Base-by-base conservation (phyloP, 2,329 filamentous ascomycete species). In the Cladobotryum mycophilum region DNA sequence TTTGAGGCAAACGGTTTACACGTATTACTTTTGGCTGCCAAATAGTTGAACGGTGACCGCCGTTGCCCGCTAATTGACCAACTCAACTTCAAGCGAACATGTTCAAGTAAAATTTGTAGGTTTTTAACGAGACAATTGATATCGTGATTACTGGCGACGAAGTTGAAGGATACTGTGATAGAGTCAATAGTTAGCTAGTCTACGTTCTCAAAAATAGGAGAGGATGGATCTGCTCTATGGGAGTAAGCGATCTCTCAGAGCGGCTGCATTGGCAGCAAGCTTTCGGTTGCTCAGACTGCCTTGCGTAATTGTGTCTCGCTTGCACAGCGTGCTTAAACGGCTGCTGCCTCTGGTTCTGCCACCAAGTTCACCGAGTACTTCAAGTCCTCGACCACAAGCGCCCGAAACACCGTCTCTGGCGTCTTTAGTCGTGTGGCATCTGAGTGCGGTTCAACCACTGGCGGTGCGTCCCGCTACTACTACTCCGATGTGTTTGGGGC, bases 361-460 rank as follows among this genome's bases (percentile, higher is more conserved):
- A 65, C 68, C 57, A 80, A 75, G 60, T 67, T 84, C 58, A 66
- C 64, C 35, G 79, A 83, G 60, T 86, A 83, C 72, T 88, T 86
- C 75, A 85, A 83, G 68, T 76, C 76, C 0, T 76, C 76, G 25
- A 65, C 57, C 12, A 55, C 64, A n/a, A 54, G 65, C 3, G 71
- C 70, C 9, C 74, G 76, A 38, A 70, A 63, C 47, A 72, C 68
- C 1, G 80, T 85, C 6, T 70, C 78, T 2, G 70, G 70, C 22
- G 74, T 85, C 48, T 73, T 72, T 48, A 69, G 70, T 42, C 60
- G 58, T n/a, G 72, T 85, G 6, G 76, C 79, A 4, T 58, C 58
- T 2, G 80, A 86, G 65, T 84, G 82, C 53, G 67, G 70, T 47
- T 76, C 76, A 14, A 71, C 71, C 15, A 72, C 65, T 22, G 63